Conservation (phyloP, 1,284 basidiomycete species). For the Ganoderma boninense region DNA sequence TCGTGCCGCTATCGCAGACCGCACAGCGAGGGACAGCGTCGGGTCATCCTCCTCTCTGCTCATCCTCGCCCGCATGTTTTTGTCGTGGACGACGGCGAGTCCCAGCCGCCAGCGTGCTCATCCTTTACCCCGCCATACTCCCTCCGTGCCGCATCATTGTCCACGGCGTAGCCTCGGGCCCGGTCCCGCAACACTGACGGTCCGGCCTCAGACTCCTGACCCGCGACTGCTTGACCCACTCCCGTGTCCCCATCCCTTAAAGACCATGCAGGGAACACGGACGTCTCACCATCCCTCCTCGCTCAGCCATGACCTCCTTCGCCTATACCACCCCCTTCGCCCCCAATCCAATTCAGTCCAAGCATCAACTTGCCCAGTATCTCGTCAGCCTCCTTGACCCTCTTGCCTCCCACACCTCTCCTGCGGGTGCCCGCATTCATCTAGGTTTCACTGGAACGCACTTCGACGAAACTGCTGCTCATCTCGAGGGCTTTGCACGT, state of each 20-base stretch:
- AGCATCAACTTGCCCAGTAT: slow-evolving; percentile 64
- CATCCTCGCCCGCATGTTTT: no score
- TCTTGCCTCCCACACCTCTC: slow-evolving; percentile 72
- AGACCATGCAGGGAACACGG: neutral
- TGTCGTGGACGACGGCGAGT: no score
- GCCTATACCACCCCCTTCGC: slow-evolving; percentile 51
- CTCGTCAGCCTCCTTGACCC: slow-evolving; percentile 71
- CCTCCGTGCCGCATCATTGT: neutral
- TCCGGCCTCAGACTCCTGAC: neutral
- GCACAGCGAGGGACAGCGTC: no score
- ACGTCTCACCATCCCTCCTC: neutral
- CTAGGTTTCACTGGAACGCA: slow-evolving; percentile 79
- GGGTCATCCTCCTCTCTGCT: no score
- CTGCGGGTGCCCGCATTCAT: slow-evolving; percentile 75
- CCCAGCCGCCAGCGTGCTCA: no score
- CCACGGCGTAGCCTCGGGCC: neutral
- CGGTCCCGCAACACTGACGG: neutral
- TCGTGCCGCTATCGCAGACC: no score
- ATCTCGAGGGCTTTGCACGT: slow-evolving; percentile 79
- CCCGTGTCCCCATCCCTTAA: neutral
- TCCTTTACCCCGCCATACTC: neutral
- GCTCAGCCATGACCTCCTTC: slow-evolving; percentile 38
- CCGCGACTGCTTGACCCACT: neutral
- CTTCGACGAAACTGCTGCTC: slow-evolving; percentile 77
- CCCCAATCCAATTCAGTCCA: slow-evolving; percentile 67